Evolutionary conservation across 2,329 filamentous ascomycete species (phyloP), one percentile per base, ranked within the genome.

Genomic region (Polytolypa hystricis): DNA sequence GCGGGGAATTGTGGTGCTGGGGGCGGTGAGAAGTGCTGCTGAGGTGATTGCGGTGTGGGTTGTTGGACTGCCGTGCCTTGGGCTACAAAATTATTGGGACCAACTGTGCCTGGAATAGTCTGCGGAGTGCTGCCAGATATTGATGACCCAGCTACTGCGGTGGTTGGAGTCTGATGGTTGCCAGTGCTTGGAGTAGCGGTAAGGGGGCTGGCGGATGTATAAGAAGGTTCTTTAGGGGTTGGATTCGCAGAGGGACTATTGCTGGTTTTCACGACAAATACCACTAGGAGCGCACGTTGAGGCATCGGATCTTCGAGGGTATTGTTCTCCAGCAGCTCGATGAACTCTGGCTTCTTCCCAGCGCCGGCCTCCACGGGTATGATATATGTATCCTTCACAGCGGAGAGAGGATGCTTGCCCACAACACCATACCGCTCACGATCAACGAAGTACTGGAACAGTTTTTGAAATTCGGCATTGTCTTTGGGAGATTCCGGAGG

Each of bases 321-420:
- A 55, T 87, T 87, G 48, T 89, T 81, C 44, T 84, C 79, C n/a
- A 96, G 71, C 51, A 93, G 82, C 42, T 85, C 74, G 57, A 95
- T 77, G 50, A 95, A 94, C 43, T 87, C 83, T 0, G 91, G 89
- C 29, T 89, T 73, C 33, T 65, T 63, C 21, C 61, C 64, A 17
- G 74, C 69, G 17, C 84, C 85, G 4, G 78, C 71, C 20, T 85
- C 75, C 4, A 96, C 75, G 0, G 91, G 89, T 7, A 95, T 80
- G 20, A 96, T 73, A 56, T 96, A 96, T 1, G 87, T 84, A 54
- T 96, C 89, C 41, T 86, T 80, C 33, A 95, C 81, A 42, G 85
- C 80, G 14, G 77, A 73, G 19, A 78, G 63, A 1, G 74, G 73
- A 56, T 83, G 81, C 53, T 89, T 83, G 10, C 79, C 79, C 5